These are phyloP conservation scores for Candida pseudoglaebosa DNA, from an alignment of 805 yeast genomes.

Conservation along the genomic window DNA sequence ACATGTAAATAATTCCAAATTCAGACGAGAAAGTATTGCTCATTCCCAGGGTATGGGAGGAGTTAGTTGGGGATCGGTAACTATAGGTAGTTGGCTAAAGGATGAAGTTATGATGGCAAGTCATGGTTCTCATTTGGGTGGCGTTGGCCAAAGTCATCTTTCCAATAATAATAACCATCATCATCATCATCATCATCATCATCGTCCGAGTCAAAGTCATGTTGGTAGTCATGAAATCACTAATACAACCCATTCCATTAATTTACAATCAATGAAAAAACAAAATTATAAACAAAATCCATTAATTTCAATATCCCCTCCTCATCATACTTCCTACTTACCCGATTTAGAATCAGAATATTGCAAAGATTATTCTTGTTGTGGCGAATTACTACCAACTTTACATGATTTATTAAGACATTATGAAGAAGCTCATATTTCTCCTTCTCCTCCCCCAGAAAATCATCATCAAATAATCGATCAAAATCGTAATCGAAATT, in stretches of 20 bases:
- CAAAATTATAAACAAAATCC: slow-evolving; percentile 3
- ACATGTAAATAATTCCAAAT: slow-evolving; percentile 36
- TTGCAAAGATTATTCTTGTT: slow-evolving; percentile 94
- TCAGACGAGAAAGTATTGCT: slow-evolving; percentile 87
- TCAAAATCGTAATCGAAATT: slow-evolving; percentile 30
- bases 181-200: slow-evolving; percentile 11
- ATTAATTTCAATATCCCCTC: slow-evolving; percentile 51
- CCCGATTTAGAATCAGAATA: slow-evolving; percentile 94
- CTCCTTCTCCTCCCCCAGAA: slow-evolving; percentile 46
- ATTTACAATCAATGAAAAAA: background rate
- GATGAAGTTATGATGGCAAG: slow-evolving; percentile 77
- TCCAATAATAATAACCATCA: slow-evolving; percentile 11
- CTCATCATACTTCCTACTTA: slow-evolving; percentile 69
- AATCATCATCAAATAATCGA: slow-evolving; percentile 26
- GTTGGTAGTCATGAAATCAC: background rate
- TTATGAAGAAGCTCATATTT: slow-evolving; percentile 93
- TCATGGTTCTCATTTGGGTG: too few relatives aligned
- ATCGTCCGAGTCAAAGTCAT: slow-evolving; percentile 5
- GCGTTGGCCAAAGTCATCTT: slow-evolving; percentile 1
- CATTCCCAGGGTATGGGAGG: slow-evolving; percentile 99
- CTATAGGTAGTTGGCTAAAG: slow-evolving; percentile 92
- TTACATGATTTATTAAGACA: slow-evolving; percentile 90
- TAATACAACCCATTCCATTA: slow-evolving; percentile 4
- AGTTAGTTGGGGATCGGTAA: slow-evolving; percentile 92
- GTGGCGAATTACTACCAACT: slow-evolving; percentile 90